Percentiles rank a stretch among this genome's conserved stretches.
These are phyloP conservation scores for Acephala macrosclerotiorum DNA, from an alignment of 2,329 filamentous ascomycete genomes.

Conservation along the genomic window DNA sequence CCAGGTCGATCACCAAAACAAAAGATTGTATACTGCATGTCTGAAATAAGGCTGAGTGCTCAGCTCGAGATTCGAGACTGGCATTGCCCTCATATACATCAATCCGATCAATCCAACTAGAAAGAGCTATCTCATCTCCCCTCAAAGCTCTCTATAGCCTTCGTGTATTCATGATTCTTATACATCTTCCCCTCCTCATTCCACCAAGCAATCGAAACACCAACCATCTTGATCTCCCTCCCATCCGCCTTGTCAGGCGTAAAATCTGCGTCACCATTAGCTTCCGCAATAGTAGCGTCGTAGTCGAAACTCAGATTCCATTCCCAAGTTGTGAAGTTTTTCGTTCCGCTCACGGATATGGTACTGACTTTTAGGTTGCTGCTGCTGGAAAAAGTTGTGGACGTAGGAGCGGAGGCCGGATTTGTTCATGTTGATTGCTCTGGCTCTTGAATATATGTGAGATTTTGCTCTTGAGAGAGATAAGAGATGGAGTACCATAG, in stretches of 20 bases:
- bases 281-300: neutral
- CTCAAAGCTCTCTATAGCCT: constrained; percentile 12
- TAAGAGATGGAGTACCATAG: neutral
- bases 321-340: constrained; percentile 11
- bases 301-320: constrained; percentile 14
- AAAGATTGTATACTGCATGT: too few species aligned
- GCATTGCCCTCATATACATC: too few species aligned
- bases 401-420: constrained; percentile 3
- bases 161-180: constrained; percentile 16
- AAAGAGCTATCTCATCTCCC: neutral
- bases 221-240: constrained; percentile 9
- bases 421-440: constrained; percentile 10
- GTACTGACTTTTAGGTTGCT: neutral
- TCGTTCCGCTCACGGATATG: neutral
- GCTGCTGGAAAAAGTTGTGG: neutral
- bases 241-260: neutral
- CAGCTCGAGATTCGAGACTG: too few species aligned
- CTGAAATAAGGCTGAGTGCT: too few species aligned
- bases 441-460: neutral
- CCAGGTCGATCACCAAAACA: too few species aligned
- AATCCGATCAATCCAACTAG: too few species aligned
- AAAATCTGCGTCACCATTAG: neutral
- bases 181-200: constrained; percentile 2
- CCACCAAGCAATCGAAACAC: constrained; percentile 11
- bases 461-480: neutral